Percentiles rank a stretch among this genome's conserved stretches.
Conservation (phyloP, 192 early-diverging fungal genomes). For the Rhizoclosmatium sp. region DNA sequence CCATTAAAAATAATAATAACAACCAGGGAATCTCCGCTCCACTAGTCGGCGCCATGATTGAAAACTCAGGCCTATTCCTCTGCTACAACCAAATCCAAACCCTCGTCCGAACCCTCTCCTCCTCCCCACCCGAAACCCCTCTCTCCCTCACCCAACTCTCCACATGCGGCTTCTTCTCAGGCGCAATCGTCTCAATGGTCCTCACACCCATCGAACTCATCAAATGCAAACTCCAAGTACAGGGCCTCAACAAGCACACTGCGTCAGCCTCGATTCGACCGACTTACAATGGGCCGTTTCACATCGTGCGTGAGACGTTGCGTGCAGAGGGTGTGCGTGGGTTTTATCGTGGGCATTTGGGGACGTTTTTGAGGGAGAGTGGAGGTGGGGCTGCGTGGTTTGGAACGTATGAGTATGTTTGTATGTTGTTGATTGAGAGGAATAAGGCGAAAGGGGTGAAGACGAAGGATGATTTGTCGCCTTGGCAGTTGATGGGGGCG, state of each 20-base stretch:
- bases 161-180: constrained; percentile 84
- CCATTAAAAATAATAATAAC: neutral
- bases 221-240: constrained; percentile 96
- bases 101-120: constrained; percentile 63
- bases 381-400: constrained; percentile 97
- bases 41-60: constrained; percentile 91
- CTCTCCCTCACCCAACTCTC: constrained; percentile 74
- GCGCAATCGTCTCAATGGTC: constrained; percentile 84
- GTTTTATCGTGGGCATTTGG: constrained; percentile 81
- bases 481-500: constrained; percentile 80
- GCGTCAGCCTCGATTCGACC: neutral
- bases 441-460: constrained; percentile 29
- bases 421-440: constrained; percentile 57
- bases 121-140: constrained; percentile 36
- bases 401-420: constrained; percentile 88
- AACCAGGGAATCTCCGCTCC: constrained; percentile 87
- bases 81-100: constrained; percentile 86
- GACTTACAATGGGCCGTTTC: constrained; percentile 59
- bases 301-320: constrained; percentile 62
- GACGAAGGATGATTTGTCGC: constrained; percentile 75
- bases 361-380: constrained; percentile 87
- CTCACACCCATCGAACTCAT: constrained; percentile 95
- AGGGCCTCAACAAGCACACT: constrained; percentile 60
- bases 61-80: constrained; percentile 90
- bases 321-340: constrained; percentile 67